Evolutionary conservation across 805 yeast species (phyloP).

Genomic region (Candida yuanshanica): DNA sequence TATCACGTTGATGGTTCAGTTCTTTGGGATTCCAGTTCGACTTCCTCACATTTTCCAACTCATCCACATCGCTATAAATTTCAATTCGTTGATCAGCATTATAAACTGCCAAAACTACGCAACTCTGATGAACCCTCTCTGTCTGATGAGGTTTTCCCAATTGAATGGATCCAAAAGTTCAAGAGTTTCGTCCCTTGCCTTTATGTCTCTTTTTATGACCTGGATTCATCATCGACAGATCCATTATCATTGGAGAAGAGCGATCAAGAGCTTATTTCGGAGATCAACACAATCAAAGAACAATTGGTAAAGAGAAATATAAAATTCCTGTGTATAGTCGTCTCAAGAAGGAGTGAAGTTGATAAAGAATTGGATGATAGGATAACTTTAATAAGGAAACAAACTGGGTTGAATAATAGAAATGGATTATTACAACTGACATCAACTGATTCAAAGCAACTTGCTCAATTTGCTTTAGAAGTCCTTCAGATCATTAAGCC

Average conservation of each 20-base stretch:
- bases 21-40: slow-evolving; percentile 22
- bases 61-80: slow-evolving; percentile 26
- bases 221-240: slow-evolving; percentile 15
- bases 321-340: slow-evolving; percentile 30
- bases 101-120: slow-evolving; percentile 18
- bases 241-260: slow-evolving; percentile 24
- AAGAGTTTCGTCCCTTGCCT: slow-evolving; percentile 41
- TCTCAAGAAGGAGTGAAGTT: slow-evolving; percentile 24
- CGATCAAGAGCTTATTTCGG: slow-evolving; percentile 32
- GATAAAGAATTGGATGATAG: slow-evolving; percentile 28
- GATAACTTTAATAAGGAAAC: slow-evolving; percentile 31
- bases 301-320: slow-evolving; percentile 26
- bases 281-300: slow-evolving; percentile 29
- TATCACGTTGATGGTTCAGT: slow-evolving; percentile 23
- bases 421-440: slow-evolving; percentile 39
- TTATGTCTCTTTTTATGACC: slow-evolving; percentile 38
- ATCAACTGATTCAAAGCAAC: slow-evolving; percentile 33
- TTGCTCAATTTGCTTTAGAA: slow-evolving; percentile 33
- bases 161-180: slow-evolving; percentile 51
- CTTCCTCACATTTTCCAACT: slow-evolving; percentile 16
- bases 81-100: slow-evolving; percentile 26
- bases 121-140: slow-evolving; percentile 20
- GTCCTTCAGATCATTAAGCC: slow-evolving; percentile 35
- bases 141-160: slow-evolving; percentile 33
- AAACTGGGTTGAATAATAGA: slow-evolving; percentile 38